Conservation (phyloP, 2,329 filamentous ascomycete species). For the Penicillium verrucosum region DNA sequence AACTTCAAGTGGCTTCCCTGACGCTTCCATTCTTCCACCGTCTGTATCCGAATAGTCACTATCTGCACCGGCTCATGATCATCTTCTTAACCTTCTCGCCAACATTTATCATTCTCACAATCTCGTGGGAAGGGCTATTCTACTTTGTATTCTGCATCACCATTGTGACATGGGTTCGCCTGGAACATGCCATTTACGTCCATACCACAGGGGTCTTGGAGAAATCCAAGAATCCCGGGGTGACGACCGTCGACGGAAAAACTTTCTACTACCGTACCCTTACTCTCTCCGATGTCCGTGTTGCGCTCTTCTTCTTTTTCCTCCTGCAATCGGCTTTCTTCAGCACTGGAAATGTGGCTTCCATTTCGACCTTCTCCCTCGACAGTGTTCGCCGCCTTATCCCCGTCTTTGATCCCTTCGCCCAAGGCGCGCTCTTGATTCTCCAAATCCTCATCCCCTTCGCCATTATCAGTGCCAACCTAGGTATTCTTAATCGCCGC, state of each 20-base stretch:
- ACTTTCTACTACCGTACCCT: slow-evolving; percentile 60
- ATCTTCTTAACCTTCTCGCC: slow-evolving; percentile 92
- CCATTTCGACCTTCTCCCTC: slow-evolving; percentile 86
- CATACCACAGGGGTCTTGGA: slow-evolving; percentile 35
- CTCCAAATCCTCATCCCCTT: slow-evolving; percentile 93
- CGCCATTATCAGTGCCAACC: slow-evolving; percentile 82
- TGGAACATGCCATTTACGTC: slow-evolving; percentile 74
- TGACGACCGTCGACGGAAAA: slow-evolving; percentile 32
- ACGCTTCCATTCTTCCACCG: slow-evolving; percentile 77
- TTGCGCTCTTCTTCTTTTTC: slow-evolving; percentile 92
- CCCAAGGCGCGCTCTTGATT: slow-evolving; percentile 79
- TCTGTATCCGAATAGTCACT: slow-evolving; percentile 76
- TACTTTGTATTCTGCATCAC: slow-evolving; percentile 85
- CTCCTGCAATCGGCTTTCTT: slow-evolving; percentile 95
- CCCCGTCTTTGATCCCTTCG: slow-evolving; percentile 90
- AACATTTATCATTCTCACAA: slow-evolving; percentile 91
- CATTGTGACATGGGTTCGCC: slow-evolving; percentile 82
- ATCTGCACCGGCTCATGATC: slow-evolving; percentile 82
- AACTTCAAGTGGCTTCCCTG: slow-evolving; percentile 63
- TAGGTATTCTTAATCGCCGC: slow-evolving; percentile 85
- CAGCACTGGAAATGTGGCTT: slow-evolving; percentile 93
- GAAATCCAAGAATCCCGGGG: slow-evolving; percentile 31
- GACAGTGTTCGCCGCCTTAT: slow-evolving; percentile 85
- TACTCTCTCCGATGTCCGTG: slow-evolving; percentile 76
- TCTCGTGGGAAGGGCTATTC: slow-evolving; percentile 95